phyloP scores from a whole-genome alignment of 441 rosid species.

The Eruca vesicaria region DNA sequence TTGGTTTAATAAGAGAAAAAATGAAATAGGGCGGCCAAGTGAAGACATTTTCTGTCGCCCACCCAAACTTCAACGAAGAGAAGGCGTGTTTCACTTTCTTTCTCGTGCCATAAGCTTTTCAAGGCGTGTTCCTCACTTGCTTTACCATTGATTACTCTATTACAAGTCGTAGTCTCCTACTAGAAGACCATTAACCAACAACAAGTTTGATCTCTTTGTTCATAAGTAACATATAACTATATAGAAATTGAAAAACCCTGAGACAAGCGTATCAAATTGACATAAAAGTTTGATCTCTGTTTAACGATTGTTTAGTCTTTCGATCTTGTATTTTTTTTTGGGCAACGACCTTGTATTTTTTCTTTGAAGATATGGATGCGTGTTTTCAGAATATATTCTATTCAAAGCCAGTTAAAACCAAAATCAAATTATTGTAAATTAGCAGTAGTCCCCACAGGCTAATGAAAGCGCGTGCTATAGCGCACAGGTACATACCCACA shows the following conservation, averaged over 20 bases:
- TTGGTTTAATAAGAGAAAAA: neutral
- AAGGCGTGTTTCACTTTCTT: conserved; percentile 30
- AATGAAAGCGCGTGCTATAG: conserved; percentile 12
- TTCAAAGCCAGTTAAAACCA: neutral
- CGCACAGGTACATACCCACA: neutral
- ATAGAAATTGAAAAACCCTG: neutral
- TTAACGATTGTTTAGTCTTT: neutral
- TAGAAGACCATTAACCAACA: neutral
- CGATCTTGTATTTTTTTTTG: neutral
- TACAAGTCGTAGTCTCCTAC: neutral
- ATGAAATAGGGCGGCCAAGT: conserved; percentile 34
- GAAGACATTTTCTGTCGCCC: conserved; percentile 35
- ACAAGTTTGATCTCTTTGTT: neutral
- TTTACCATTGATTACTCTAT: neutral
- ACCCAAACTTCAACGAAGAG: conserved; percentile 23
- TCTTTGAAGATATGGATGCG: neutral
- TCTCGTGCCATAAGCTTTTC: conserved; percentile 16
- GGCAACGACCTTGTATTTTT: no score
- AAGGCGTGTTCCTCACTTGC: neutral
- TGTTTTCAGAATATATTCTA: neutral
- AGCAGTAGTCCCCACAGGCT: neutral
- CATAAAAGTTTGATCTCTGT: neutral
- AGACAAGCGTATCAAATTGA: neutral
- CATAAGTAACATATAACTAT: neutral
- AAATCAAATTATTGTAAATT: neutral